Evolutionary conservation across 2,329 filamentous ascomycete species (phyloP), one percentile per base, ranked within the genome.

Genomic region (Scopulariopsis brevicaulis): DNA sequence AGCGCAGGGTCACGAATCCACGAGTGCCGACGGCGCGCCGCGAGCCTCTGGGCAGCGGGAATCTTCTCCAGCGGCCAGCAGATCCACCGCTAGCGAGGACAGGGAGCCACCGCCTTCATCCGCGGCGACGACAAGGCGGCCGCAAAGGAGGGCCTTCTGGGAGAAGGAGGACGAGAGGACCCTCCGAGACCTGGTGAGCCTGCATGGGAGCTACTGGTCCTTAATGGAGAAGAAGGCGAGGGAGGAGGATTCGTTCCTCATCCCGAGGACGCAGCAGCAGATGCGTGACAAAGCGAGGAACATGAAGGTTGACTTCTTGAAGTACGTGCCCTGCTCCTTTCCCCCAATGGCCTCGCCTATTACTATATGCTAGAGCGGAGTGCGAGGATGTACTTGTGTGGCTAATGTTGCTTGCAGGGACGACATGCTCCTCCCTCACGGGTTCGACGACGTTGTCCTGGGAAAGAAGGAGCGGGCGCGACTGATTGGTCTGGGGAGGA

Each of bases 261-360:
- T 43, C 60, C 60, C 24, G 58, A 77, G 80, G 55, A 74, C 77
- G 63, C 80, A 82, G 68, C 80, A 82, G 65, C 76, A 78, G 4
- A 73, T 80, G 59, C 78, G 80, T 7, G 80, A 83, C 71, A 80
- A 78, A 67, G 80, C 80, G n/a, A 76, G 80, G 55, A 76, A 80
- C 58, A 62, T 81, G 58, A 83, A 83, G 69, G 76, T 79, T 40
- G 74, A 77, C 35, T 72, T 77, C 53, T 69, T 83, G 18, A 72
- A 72, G 71, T 73, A 63, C 59, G 71, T 66, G 24, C 22, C 37
- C 12, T 14, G 12, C n/a, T n/a, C n/a, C n/a, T n/a, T n/a, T n/a
- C n/a, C n/a, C n/a, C n/a, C n/a, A n/a, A n/a, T n/a, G n/a, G n/a
- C n/a, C n/a, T n/a, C n/a, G n/a, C n/a, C n/a, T n/a, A n/a, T n/a